Conservation (phyloP, 768 basidiomycete genomes). For the Infundibulicybe gibba region DNA sequence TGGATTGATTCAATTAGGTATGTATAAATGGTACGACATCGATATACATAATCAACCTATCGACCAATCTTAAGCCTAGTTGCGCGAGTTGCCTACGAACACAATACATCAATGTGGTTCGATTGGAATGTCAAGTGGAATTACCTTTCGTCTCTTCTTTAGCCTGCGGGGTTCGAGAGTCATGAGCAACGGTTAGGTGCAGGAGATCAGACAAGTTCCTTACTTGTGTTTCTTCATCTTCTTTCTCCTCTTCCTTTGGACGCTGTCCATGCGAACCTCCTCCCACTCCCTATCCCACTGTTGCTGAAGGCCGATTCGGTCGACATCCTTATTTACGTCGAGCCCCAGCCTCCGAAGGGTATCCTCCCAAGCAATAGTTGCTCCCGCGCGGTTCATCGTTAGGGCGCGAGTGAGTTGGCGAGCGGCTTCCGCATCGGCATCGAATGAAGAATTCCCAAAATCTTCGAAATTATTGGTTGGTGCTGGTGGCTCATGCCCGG, state of each 20-base stretch:
- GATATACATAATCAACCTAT: slow-evolving; percentile 4
- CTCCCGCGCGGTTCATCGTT: slow-evolving; percentile 62
- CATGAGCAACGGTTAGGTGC: slow-evolving; percentile 1
- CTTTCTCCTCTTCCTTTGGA: slow-evolving; percentile 80
- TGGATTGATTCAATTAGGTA: too few relatives aligned
- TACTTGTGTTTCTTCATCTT: slow-evolving; percentile 99
- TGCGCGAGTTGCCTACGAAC: slow-evolving; percentile 40
- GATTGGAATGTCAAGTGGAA: slow-evolving; percentile 17
- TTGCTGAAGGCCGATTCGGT: slow-evolving; percentile 47
- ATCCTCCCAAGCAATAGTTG: slow-evolving; percentile 64
- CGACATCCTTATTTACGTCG: slow-evolving; percentile 44
- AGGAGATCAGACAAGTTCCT: slow-evolving; percentile 21
- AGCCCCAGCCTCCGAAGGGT: slow-evolving; percentile 64
- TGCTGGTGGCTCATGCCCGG: slow-evolving; percentile 6
- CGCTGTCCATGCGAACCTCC: slow-evolving; percentile 72
- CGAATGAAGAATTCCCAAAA: slow-evolving; percentile 47
- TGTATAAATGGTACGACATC: too few relatives aligned
- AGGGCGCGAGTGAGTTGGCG: slow-evolving; percentile 75
- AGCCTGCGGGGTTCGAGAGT: slow-evolving; percentile 48
- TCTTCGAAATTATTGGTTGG: slow-evolving; percentile 32
- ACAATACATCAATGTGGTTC: not conserved
- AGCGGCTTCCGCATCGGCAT: slow-evolving; percentile 78
- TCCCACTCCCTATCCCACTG: slow-evolving; percentile 59
- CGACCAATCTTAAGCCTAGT: slow-evolving; percentile 29
- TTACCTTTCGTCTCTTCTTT: slow-evolving; percentile 86